Percentiles rank a stretch among this genome's conserved stretches.
phyloP scores from a whole-genome alignment of 306 rosid genomes.

The Comarum palustre region DNA sequence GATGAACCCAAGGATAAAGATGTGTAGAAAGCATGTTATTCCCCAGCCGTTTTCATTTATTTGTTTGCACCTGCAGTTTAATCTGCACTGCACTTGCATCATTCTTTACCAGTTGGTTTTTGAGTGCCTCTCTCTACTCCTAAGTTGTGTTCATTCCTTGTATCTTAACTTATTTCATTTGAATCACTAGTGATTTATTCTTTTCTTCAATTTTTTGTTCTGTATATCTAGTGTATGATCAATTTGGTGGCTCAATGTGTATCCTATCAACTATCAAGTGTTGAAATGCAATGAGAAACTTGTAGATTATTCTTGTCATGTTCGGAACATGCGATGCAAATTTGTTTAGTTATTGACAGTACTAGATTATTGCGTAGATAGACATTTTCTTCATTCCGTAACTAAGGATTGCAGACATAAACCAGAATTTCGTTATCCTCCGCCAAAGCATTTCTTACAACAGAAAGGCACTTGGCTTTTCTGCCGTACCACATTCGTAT shows the following conservation, averaged over 20 bases:
- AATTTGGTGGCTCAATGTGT: background rate
- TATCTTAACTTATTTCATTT: slow-evolving; percentile 24
- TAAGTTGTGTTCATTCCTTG: slow-evolving; percentile 25
- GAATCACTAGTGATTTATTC: background rate
- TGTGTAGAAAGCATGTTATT: slow-evolving; percentile 23
- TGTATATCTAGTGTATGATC: slow-evolving; percentile 14
- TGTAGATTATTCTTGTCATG: slow-evolving; percentile 5
- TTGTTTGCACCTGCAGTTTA: slow-evolving; percentile 31
- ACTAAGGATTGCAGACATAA: background rate
- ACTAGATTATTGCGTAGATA: background rate
- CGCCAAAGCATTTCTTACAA: background rate
- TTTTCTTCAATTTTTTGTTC: background rate
- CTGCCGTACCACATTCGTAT: background rate
- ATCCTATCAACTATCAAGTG: background rate
- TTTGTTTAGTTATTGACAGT: background rate
- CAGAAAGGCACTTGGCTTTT: background rate
- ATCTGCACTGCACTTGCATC: slow-evolving; percentile 24
- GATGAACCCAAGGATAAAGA: slow-evolving; percentile 51
- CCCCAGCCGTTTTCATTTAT: slow-evolving; percentile 15
- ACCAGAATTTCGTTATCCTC: background rate
- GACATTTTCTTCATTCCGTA: background rate
- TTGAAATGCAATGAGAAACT: background rate
- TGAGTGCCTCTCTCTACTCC: slow-evolving; percentile 22
- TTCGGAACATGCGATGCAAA: background rate
- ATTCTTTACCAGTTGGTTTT: slow-evolving; percentile 29